phyloP scores from a whole-genome alignment of 2,329 filamentous ascomycete species.

The Microsporum ferrugineum region DNA sequence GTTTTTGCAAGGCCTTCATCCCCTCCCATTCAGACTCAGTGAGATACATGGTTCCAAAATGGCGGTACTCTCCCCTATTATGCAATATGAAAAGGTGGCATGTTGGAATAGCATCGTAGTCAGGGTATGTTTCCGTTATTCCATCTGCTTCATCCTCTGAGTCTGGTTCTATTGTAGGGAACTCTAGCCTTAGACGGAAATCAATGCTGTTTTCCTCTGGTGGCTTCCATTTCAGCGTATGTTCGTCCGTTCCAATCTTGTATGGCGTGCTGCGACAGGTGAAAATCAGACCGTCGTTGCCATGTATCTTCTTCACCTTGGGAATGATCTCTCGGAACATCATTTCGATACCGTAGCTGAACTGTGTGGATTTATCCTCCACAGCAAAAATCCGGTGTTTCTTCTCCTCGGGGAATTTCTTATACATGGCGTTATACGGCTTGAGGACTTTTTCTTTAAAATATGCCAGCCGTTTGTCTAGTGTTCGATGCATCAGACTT shows the following conservation, averaged over 20 bases:
- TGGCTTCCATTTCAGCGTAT: slow-evolving; percentile 98
- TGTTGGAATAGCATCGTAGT: slow-evolving; percentile 71
- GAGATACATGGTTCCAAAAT: slow-evolving; percentile 57
- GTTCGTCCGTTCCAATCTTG: slow-evolving; percentile 76
- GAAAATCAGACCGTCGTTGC: slow-evolving; percentile 94
- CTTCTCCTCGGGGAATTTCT: slow-evolving; percentile 62
- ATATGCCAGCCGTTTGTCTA: slow-evolving; percentile 82
- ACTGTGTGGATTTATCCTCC: slow-evolving; percentile 79
- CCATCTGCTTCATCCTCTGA: slow-evolving; percentile 57
- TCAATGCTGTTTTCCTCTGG: slow-evolving; percentile 92
- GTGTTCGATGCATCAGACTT: slow-evolving; percentile 61
- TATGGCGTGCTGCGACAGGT: slow-evolving; percentile 85
- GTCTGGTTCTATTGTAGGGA: slow-evolving; percentile 59
- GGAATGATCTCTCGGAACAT: slow-evolving; percentile 86
- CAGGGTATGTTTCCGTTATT: slow-evolving; percentile 50
- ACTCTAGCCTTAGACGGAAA: slow-evolving; percentile 68
- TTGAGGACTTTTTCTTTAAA: slow-evolving; percentile 70
- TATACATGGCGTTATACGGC: slow-evolving; percentile 60
- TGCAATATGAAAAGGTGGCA: slow-evolving; percentile 61
- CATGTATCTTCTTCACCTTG: slow-evolving; percentile 59
- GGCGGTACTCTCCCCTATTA: slow-evolving; percentile 52
- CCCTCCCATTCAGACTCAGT: slow-evolving; percentile 70
- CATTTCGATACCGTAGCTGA: slow-evolving; percentile 77
- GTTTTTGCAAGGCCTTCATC: slow-evolving; percentile 60
- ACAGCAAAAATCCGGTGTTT: slow-evolving; percentile 65